A percentile compares a stretch with the other conserved stretches of the same genome.
phyloP scores from a whole-genome alignment of 352 stramenopile genomes.

The Phytophthora tentaculata region DNA sequence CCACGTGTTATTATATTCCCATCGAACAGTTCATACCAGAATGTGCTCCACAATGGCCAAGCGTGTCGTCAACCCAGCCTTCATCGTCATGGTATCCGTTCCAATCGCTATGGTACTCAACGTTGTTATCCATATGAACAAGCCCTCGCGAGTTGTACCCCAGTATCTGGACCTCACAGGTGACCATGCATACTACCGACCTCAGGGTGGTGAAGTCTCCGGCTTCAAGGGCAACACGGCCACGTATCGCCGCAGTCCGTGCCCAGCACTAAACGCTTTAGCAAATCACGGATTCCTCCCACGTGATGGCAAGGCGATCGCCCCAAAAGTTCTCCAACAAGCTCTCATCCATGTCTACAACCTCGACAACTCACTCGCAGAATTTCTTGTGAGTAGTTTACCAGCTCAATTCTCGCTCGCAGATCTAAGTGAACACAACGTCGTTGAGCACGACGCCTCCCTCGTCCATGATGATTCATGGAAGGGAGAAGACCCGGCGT shows the following conservation, averaged over 20 bases:
- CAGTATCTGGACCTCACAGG: constrained; percentile 11
- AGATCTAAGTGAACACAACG: constrained; percentile 60
- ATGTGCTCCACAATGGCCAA: constrained; percentile 25
- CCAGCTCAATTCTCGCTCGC: constrained; percentile 53
- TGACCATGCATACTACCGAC: constrained; percentile 51
- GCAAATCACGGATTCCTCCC: constrained; percentile 72
- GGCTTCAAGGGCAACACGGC: constrained; percentile 44
- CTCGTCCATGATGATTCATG: constrained; percentile 68
- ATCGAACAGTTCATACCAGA: constrained; percentile 7
- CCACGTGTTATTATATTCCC: not conserved
- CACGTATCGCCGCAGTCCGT: constrained; percentile 58
- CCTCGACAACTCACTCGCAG: constrained; percentile 41
- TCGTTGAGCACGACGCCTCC: constrained; percentile 80
- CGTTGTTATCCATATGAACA: constrained; percentile 5
- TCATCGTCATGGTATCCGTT: constrained; percentile 19
- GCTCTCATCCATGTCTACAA: constrained; percentile 56
- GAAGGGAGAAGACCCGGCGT: constrained; percentile 47
- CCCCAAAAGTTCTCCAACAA: constrained; percentile 36
- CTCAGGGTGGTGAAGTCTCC: constrained; percentile 38
- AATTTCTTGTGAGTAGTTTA: constrained; percentile 43
- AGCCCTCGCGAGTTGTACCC: not conserved
- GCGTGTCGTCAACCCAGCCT: constrained; percentile 8
- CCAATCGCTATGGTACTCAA: constrained; percentile 18
- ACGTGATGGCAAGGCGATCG: constrained; percentile 62
- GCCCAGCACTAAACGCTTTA: constrained; percentile 67